Evolutionary conservation across 1,284 basidiomycete genomes (phyloP).

Genomic region (Apiotrichum sp.): DNA sequence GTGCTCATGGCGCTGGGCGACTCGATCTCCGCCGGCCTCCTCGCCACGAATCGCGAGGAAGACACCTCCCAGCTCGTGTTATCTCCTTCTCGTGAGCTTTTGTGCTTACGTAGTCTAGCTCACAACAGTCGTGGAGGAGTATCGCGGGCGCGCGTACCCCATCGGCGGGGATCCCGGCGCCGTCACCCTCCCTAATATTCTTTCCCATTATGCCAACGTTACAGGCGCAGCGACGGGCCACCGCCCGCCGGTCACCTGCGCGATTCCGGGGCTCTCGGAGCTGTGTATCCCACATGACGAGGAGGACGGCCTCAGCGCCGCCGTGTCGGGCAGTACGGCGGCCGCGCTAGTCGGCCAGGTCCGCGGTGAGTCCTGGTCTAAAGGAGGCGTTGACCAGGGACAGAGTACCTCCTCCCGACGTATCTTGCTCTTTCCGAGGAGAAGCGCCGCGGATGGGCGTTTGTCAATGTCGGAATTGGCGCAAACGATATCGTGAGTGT

Average conservation of each 20-base stretch:
- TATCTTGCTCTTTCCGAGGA: conserved; percentile 19
- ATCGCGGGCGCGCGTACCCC: conserved; percentile 45
- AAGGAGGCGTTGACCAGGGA: not conserved
- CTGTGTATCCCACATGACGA: conserved; percentile 19
- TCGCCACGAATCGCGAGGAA: conserved; percentile 24
- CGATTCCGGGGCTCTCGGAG: conserved; percentile 3
- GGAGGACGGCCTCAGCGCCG: conserved; percentile 38
- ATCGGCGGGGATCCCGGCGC: conserved; percentile 39
- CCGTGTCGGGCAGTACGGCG: conserved; percentile 32
- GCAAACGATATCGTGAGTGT: conserved; percentile 44
- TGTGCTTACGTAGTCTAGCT: not conserved
- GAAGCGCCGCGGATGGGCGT: conserved; percentile 36
- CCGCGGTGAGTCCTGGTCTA: conserved; percentile 20
- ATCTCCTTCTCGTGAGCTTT: not conserved
- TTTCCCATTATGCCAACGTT: conserved; percentile 23
- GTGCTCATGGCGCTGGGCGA: conserved; percentile 47
- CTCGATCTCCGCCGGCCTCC: conserved; percentile 45
- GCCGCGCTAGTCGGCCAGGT: conserved; percentile 29
- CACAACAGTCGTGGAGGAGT: conserved; percentile 30
- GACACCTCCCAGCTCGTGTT: not conserved
- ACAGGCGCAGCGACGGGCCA: conserved; percentile 26
- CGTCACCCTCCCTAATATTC: conserved; percentile 40
- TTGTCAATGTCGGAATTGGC: conserved; percentile 45
- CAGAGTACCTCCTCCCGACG: conserved; percentile 41
- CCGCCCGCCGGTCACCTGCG: conserved; percentile 24